Base-by-base conservation (phyloP, 495 filamentous ascomycete genomes). In the Delitschia confertaspora region DNA sequence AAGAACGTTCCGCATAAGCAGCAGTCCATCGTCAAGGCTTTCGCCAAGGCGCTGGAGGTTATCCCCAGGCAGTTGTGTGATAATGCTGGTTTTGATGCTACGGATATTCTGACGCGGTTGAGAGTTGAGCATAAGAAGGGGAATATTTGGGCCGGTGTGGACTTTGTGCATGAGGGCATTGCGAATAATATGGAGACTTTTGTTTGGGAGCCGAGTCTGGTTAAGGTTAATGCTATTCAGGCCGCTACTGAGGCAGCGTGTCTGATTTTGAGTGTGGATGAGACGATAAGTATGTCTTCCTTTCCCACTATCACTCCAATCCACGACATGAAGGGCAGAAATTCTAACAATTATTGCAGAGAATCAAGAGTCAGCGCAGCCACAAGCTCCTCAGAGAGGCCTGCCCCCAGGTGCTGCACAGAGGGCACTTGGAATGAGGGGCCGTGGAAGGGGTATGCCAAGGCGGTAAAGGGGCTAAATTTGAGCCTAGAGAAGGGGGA, bases 201-300 rank as follows among this genome's bases (percentile, higher is more conserved):
- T 62, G 91, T 98, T 20, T 98, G 91, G 91, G 91, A 98, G 64
- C 91, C 91, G 6, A 80, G 80, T 46, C 69, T 95, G 43, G 87
- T 98, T 47, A 98, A 98, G 82, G 75, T 94, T 47, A 98, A 98
- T 61, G 91, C 91, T 44, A 83, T 98, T 49, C 88, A 95, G 65
- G 88, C 91, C 13, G 91, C 91, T 19, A 88, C 88, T 32, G 91
- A 95, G 68, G 91, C 91, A 7, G 78, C 80, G 42, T 98, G 91
- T 69, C 65, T 96, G 73, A 95, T 98, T 49, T 66, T 98, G 62
- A 83, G 84, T 53, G 89, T 98, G 26, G 89, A 98, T 61, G 89
- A 98, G 76, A 95, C 89, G 13, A 95, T 98, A 63, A 85, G 74
- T 80, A 66, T 60, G 74, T 69, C 27, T 39, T 43, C 24, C 47